Base-by-base conservation (phyloP, 345 rosid species). In the Excoecaria cochinchinensis region DNA sequence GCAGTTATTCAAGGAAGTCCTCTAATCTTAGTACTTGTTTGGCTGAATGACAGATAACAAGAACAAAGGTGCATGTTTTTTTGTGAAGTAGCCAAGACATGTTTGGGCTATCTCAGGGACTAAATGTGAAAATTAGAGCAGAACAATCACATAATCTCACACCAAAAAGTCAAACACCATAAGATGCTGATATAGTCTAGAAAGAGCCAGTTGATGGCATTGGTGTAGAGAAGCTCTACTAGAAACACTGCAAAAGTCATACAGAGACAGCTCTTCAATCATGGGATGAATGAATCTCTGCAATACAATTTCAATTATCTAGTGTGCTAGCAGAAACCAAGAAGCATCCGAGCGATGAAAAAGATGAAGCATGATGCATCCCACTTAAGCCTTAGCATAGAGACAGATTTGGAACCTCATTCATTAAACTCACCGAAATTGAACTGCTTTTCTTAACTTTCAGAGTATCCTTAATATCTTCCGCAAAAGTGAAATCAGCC, bases 341-440 rank as follows among this genome's bases (percentile, higher is more conserved):
- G 19, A 16, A 52, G 21, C 57, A 52, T 52, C 19, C 48, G 0
- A 44, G 48, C n/a, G 15, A 4, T 52, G 56, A 14, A 19, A 19
- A 56, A 22, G 60, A 56, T 56, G 21, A 56, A 56, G 25, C 60
- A 56, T 9, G n/a, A 19, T 4, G n/a, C 0, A 24, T 19, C n/a
- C 22, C 60, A 56, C 1, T 56, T 56, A 44, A 19, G 60, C 60
- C 60, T 59, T 10, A 22, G 63, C 12, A 22, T 8, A 15, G 38
- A 24, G 25, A 59, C 48, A 22, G 63, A 59, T 22, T 1, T n/a
- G 1, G 15, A 59, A 4, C 24, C 12, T 11, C 14, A 22, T 59
- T 21, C 8, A 56, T 56, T n/a, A 76, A 76, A 86, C 93, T 87
- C 81, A 91, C 97, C 81, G 75, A 64, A 61, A 38, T 24, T 3